Percentiles rank a stretch among this genome's conserved stretches.
Conservation (phyloP, 2,329 filamentous ascomycete species). For the Trichoderma koningii region DNA sequence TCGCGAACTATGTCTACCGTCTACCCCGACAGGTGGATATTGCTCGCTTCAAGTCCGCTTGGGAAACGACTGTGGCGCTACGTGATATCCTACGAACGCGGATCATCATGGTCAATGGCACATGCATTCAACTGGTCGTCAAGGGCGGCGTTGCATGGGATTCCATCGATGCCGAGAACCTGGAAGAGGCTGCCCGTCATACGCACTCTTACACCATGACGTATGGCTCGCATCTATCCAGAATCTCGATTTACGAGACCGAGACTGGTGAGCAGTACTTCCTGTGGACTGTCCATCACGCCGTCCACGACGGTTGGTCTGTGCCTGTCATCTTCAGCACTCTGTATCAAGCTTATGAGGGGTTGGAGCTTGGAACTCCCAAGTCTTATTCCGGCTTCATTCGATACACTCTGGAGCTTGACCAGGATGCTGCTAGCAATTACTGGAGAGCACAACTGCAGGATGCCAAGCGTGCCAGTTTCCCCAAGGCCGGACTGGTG, state of each 20-base stretch:
- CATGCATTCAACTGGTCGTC: slow-evolving; percentile 27
- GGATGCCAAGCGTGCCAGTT: slow-evolving; percentile 18
- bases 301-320: slow-evolving; percentile 33
- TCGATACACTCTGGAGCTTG: slow-evolving; percentile 19
- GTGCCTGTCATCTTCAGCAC: slow-evolving; percentile 19
- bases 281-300: slow-evolving; percentile 33
- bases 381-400: slow-evolving; percentile 28
- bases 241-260: slow-evolving; percentile 16
- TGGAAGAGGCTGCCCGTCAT: neutral
- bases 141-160: slow-evolving; percentile 9
- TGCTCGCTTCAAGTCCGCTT: slow-evolving; percentile 36
- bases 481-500: slow-evolving; percentile 5
- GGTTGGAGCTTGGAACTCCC: neutral
- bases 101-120: slow-evolving; percentile 21
- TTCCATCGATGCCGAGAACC: neutral
- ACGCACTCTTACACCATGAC: slow-evolving; percentile 12
- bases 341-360: slow-evolving; percentile 24
- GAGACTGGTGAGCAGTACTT: slow-evolving; percentile 24
- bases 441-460: slow-evolving; percentile 25
- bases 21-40: slow-evolving; percentile 32
- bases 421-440: neutral
- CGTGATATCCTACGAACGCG: slow-evolving; percentile 27
- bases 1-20: slow-evolving; percentile 36
- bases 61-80: slow-evolving; percentile 28
- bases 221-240: slow-evolving; percentile 18